Base-by-base conservation (phyloP, 306 rosid genomes). In the Senna siamea region DNA sequence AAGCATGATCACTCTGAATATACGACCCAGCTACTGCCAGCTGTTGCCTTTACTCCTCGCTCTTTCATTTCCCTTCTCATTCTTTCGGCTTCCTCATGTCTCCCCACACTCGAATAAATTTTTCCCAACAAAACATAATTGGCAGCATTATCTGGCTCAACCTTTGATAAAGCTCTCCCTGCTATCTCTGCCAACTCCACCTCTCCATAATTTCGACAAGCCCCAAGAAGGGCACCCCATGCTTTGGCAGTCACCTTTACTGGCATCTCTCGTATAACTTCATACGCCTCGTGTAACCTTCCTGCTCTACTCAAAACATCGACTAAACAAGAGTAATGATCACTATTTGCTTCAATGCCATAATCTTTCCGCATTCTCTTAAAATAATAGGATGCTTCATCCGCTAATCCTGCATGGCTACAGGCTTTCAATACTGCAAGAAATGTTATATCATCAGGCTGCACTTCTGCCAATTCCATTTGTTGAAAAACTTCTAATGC, bases 201-300 rank as follows among this genome's bases (percentile, higher is more conserved):
- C 52, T 92, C 84, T 18, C 93, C 97, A n/a, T n/a, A n/a, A n/a
- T n/a, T n/a, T n/a, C n/a, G n/a, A n/a, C n/a, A 92, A 43, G 93
- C 96, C 69, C 93, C 92, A 5, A 92, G 93, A 22, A 92, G 84
- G 4, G 92, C 92, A 18, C 93, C 92, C 97, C 97, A 92, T 18
- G 92, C 93, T 75, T 85, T 87, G 7, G 85, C 93, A 28, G 93
- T 92, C 59, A 72, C 97, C 82, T 77, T 83, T 70, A 87, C 92
- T 0, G 96, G 96, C 97, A 87, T 89, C 77, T 79, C 81, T 69
- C 64, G 51, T 54, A 92, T 83, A 12, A 92, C 81, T 66, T 78
- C 83, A 52, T 87, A 84, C 20, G 97, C 96, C 72, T 92, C 96
- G 18, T 73, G 20, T 70, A 92, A 74, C 79, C 91, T 87, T 75